Evolutionary conservation across 2,329 filamentous ascomycete genomes (phyloP).

Genomic region (Ascochyta koolunga): DNA sequence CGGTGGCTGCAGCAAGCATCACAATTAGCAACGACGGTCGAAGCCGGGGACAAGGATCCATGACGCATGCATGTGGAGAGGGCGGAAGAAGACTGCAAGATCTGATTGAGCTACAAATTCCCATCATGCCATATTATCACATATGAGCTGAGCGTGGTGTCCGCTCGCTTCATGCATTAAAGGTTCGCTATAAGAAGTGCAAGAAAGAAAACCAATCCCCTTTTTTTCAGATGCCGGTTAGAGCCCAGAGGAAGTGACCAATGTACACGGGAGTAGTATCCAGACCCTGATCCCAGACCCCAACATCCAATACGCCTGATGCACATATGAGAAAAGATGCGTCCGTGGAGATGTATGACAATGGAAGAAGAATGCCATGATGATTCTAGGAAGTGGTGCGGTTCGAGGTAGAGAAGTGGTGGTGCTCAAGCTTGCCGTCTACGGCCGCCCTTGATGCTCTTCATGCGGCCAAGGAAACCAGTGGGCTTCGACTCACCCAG

Average conservation of each 20-base stretch:
- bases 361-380: conserved; percentile 21
- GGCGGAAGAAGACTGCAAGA: not conserved
- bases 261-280: conserved; percentile 35
- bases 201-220: conserved; percentile 8
- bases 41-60: too few species aligned
- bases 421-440: conserved; percentile 38
- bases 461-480: conserved; percentile 47
- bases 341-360: conserved; percentile 21
- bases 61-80: not conserved
- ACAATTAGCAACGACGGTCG: too few species aligned
- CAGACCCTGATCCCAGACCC: conserved; percentile 23
- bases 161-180: conserved; percentile 15
- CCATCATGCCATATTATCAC: conserved; percentile 8
- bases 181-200: conserved; percentile 11
- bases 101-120: conserved; percentile 22
- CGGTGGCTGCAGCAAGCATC: too few species aligned
- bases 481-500: conserved; percentile 34
- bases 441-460: conserved; percentile 48
- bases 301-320: conserved; percentile 22
- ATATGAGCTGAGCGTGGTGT: conserved; percentile 10
- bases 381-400: conserved; percentile 1
- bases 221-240: conserved; percentile 10
- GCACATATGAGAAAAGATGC: conserved; percentile 24
- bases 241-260: conserved; percentile 16
- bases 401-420: not conserved